Evolutionary conservation across 2,329 filamentous ascomycete species (phyloP), one percentile per base, ranked within the genome.

Genomic region (Mycocentrospora acerina): DNA sequence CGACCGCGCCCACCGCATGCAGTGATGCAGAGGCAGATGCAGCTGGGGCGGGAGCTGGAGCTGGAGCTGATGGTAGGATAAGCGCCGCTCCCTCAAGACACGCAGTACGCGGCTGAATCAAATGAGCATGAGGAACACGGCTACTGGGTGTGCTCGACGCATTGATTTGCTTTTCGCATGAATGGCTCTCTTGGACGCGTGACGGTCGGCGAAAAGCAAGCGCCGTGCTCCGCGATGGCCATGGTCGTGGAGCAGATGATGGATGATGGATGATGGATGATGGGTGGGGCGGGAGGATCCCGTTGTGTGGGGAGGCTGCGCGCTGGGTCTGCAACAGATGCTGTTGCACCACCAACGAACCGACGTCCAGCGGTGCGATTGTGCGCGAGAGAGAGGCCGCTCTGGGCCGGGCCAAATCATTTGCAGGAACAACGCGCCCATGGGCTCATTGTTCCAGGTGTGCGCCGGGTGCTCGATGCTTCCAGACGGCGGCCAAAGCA

Each of bases 161-260:
- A 38, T 39, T 39, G 44, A 42, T 42, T 47, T 33, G 37, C 35
- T 35, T 37, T 50, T 29, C 32, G 36, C 27, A 35, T 42, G 32
- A 26, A 32, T 18, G 31, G 30, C 29, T 40, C 25, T 16, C 9
- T 22, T 29, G 25, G 35, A 48, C 30, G 35, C 46, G 24, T 45
- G 35, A 40, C 37, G 14, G 44, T 60, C 54, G 57, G 59, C 43
- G 55, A 60, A 58, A 57, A 50, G 27, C 30, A 44, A 40, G 11
- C 24, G 42, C 58, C 58, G 57, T 39, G 15, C 42, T 41, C 57
- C 55, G 55, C 32, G 42, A 46, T 22, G n/a, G n/a, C n/a, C n/a
- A n/a, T n/a, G n/a, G n/a, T n/a, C n/a, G n/a, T n/a, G n/a, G n/a
- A n/a, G n/a, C n/a, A n/a, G n/a, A n/a, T n/a, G n/a, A n/a, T n/a